phyloP scores from a whole-genome alignment of 139 green algal genomes.

The Chlorella ohadii region DNA sequence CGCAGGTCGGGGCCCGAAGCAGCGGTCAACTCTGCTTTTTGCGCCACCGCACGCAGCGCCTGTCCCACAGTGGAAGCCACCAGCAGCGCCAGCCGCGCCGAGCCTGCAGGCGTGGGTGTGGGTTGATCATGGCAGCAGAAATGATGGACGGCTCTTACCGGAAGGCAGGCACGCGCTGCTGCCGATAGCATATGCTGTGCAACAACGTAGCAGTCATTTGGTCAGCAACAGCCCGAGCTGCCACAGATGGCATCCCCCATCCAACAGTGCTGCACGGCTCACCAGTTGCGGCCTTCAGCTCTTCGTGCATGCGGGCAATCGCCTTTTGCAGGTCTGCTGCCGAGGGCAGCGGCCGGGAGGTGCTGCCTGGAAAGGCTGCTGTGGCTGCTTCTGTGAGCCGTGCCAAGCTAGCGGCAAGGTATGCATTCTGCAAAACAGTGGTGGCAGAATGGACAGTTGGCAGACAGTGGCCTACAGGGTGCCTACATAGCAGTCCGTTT shows the following conservation, averaged over 20 bases:
- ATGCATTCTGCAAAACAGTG: constrained; percentile 63
- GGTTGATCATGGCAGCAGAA: neutral
- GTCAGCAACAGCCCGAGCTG: neutral
- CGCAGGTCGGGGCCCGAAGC: constrained; percentile 77
- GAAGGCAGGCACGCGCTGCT: neutral
- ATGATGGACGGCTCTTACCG: neutral
- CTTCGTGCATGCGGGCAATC: constrained; percentile 85
- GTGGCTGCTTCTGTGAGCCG: constrained; percentile 80
- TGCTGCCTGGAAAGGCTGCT: constrained; percentile 73
- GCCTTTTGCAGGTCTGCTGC: constrained; percentile 85
- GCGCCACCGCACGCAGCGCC: constrained; percentile 50
- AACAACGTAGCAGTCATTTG: no score
- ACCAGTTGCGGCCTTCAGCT: constrained; percentile 73
- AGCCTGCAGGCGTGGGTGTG: constrained; percentile 14
- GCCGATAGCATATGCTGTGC: no score
- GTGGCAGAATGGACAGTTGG: no score
- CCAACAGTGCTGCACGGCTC: neutral
- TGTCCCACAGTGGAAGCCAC: constrained; percentile 58
- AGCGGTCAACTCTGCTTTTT: constrained; percentile 78
- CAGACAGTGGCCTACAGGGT: no score
- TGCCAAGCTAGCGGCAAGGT: constrained; percentile 59
- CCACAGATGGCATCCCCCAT: neutral
- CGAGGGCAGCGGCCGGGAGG: constrained; percentile 62
- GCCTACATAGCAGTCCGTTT: no score
- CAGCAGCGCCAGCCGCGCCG: constrained; percentile 56